phyloP scores from a whole-genome alignment of 1,284 basidiomycete genomes.

The Puccinia novopanici region DNA sequence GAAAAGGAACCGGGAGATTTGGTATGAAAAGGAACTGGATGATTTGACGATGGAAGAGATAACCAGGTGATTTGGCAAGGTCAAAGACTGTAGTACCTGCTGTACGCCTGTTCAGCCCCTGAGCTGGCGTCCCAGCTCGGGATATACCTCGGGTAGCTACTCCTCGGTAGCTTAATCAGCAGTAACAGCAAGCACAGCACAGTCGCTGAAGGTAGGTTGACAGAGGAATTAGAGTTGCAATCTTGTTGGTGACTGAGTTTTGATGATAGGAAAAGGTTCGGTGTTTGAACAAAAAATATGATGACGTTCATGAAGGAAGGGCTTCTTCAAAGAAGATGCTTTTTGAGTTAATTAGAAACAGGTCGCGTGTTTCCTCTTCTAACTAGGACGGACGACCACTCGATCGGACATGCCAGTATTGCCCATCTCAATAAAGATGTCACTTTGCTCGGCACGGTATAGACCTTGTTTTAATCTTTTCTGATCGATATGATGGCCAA shows the following conservation, averaged over 20 bases:
- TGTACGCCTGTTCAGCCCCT: background rate
- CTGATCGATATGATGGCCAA: conserved; percentile 92
- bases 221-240: no score
- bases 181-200: no score
- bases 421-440: conserved; percentile 50
- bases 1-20: no score
- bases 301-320: no score
- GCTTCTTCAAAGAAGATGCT: no score
- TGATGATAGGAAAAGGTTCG: background rate
- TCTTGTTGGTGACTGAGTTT: background rate
- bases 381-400: conserved; percentile 44
- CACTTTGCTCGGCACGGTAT: conserved; percentile 51
- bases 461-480: conserved; percentile 76
- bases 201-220: background rate
- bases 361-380: no score
- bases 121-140: no score
- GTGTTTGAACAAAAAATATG: no score
- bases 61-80: background rate
- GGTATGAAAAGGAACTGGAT: no score
- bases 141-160: no score
- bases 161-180: background rate
- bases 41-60: background rate
- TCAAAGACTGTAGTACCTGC: background rate
- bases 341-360: no score
- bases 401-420: conserved; percentile 36